A percentile compares a stretch with the other conserved stretches of the same genome.
These are phyloP conservation scores for Tulasnella sp. DNA, from an alignment of 768 basidiomycete species.

Conservation along the genomic window DNA sequence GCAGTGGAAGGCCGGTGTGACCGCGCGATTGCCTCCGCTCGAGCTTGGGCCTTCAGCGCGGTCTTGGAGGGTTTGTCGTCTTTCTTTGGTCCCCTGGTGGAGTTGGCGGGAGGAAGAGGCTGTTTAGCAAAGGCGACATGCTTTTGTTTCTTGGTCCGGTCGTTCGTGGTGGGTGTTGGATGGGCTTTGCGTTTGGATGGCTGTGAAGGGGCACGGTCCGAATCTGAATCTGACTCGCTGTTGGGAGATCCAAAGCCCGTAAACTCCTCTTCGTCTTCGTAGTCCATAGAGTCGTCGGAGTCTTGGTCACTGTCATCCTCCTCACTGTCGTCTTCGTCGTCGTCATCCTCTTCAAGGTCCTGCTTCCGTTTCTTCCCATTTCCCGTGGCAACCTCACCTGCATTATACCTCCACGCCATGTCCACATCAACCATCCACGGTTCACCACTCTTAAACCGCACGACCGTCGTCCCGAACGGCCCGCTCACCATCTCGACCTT, in stretches of 20 bases:
- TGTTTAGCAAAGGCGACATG: slow-evolving; percentile 39
- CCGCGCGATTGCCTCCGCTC: not conserved
- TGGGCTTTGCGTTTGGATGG: slow-evolving; percentile 34
- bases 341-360: slow-evolving; percentile 29
- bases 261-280: slow-evolving; percentile 15
- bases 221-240: slow-evolving; percentile 25
- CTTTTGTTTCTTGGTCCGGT: too few species aligned
- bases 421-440: slow-evolving; percentile 34
- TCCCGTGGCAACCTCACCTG: slow-evolving; percentile 31
- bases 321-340: slow-evolving; percentile 31
- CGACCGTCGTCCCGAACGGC: slow-evolving; percentile 36
- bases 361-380: slow-evolving; percentile 30
- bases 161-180: slow-evolving; percentile 22
- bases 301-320: slow-evolving; percentile 34
- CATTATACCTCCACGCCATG: slow-evolving; percentile 25
- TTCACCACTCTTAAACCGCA: slow-evolving; percentile 37
- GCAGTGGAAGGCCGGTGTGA: not conserved
- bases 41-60: slow-evolving; percentile 17
- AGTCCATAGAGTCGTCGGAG: not conserved
- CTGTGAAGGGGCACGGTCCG: slow-evolving; percentile 26
- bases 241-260: slow-evolving; percentile 25
- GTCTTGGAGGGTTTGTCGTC: not conserved
- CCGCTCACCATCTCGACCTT: slow-evolving; percentile 56
- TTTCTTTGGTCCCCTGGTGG: slow-evolving; percentile 13
- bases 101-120: slow-evolving; percentile 19